Base-by-base conservation (phyloP, 2,329 filamentous ascomycete species). In the Aaosphaeria arxii region DNA sequence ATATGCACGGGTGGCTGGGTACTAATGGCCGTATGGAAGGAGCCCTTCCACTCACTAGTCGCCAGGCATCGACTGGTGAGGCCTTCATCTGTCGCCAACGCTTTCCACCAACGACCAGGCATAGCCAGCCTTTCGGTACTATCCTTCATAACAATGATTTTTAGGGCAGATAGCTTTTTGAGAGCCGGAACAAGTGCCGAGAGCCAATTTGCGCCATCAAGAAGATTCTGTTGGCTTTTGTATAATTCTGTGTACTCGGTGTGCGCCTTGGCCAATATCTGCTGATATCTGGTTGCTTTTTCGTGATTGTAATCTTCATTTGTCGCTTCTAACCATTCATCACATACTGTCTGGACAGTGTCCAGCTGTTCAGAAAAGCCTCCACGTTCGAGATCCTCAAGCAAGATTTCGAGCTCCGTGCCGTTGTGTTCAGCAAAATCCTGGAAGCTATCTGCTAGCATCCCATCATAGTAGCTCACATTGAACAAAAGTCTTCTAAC, bases 391-490 rank as follows among this genome's bases (percentile, higher is more conserved):
- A 40, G 11, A 13, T 11, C 24, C 9, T 28, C 33, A 28, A 48
- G 6, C 5, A 11, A n/a, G 13, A 11, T 5, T 28, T 31, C 11
- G 33, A 44, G 5, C 5, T 17, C 36, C 5, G 29, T 11, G 11
- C 32, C 5, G 28, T 42, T n/a, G 40, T 11, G n/a, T 5, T 13
- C 6, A 38, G 32, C 28, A 5, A 30, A 35, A 6, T 17, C 11
- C 6, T n/a, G 5, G 6, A 39, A 28, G 13, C 35, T 38, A 13
- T 44, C 28, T 4, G 43, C 43, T 5, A 49, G 24, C 11, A 24
- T 30, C 30, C 24, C 13, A 31, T 49, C 39, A 30, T 43, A 46
- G 30, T 47, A 50, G 7, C 35, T 24, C 6, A 47, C 44, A 29
- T 50, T 33, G 30, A 47, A 30, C 7, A 17, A 17, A n/a, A 50